Base-by-base conservation (phyloP, 2,329 filamentous ascomycete species). In the Helicocarpus griseus region DNA sequence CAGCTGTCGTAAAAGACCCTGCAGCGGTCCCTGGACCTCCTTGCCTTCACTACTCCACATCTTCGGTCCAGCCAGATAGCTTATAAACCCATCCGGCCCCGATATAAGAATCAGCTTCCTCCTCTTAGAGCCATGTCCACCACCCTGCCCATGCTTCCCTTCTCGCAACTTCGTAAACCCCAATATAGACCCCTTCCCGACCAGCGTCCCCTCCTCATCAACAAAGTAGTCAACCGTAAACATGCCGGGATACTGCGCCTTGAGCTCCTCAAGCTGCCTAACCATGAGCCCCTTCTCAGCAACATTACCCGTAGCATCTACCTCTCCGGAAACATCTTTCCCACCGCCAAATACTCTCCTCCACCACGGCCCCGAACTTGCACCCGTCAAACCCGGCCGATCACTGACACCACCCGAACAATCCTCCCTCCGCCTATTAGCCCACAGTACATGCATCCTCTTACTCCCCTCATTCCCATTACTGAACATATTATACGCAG, bases 61-160 rank as follows among this genome's bases (percentile, higher is more conserved):
- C 55, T 95, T 95, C 8, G 82, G 74, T 1, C 93, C 91, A 2
- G 89, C 88, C 69, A 86, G 87, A 57, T 85, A 79, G 40, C 80
- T 78, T 36, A 97, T 78, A 69, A 97, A 97, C 0, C 93, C 91
- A 50, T 95, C 88, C 0, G 93, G 91, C 0, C 93, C 93, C 0
- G 89, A 95, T 1, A 97, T 80, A 51, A 95, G 75, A n/a, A 96
- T 73, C 19, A 95, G 65, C 54, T 66, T 65, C 56, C 61, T 61
- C 41, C 63, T 28, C 13, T 11, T 13, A 19, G 17, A 3, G 22
- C 24, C 24, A 14, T 13, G 8, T 14, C 13, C 26, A 17, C 31
- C 31, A n/a, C 13, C 52, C 26, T 2, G 44, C 35, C 17, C 49
- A 49, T 2, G 29, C 13, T n/a, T 22, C 50, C 17, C 21, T 38